Conservation (phyloP, 2,329 filamentous ascomycete species). For the Phoma herbarum region DNA sequence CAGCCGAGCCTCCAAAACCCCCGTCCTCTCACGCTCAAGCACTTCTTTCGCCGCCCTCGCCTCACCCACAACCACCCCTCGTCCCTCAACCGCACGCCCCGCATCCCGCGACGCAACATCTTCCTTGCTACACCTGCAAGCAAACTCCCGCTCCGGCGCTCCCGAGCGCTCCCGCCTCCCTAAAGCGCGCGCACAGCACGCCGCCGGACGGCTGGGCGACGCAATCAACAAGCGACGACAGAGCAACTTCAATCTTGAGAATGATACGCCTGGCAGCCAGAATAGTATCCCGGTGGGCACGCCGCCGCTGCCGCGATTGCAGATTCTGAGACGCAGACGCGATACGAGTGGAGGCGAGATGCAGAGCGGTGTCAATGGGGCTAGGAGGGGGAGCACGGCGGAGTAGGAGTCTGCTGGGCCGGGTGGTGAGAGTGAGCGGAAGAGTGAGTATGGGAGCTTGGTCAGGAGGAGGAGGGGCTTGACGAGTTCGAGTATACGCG, state of each 20-base stretch:
- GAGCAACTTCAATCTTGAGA: constrained; percentile 39
- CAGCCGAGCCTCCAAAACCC: constrained; percentile 28
- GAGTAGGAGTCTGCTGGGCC: constrained; percentile 19
- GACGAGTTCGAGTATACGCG: constrained; percentile 9
- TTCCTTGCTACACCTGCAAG: constrained; percentile 37
- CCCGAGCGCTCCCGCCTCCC: constrained; percentile 36
- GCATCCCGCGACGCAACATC: constrained; percentile 42
- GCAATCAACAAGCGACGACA: constrained; percentile 38
- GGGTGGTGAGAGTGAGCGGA: background rate
- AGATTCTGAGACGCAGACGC: constrained; percentile 45
- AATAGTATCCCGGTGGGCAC: constrained; percentile 6
- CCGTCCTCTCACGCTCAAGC: constrained; percentile 36
- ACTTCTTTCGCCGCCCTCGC: constrained; percentile 40
- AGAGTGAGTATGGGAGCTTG: constrained; percentile 10
- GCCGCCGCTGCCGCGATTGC: constrained; percentile 43
- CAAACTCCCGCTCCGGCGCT: constrained; percentile 26
- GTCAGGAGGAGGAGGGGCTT: constrained; percentile 11
- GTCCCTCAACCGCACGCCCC: constrained; percentile 33
- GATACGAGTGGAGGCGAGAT: constrained; percentile 49
- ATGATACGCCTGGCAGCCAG: constrained; percentile 25
- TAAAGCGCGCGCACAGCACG: constrained; percentile 40
- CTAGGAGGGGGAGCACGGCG: constrained; percentile 2
- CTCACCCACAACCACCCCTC: constrained; percentile 29
- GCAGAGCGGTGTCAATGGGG: constrained; percentile 27
- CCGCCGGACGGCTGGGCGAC: constrained; percentile 38